Base-by-base conservation (phyloP, 257 asterid species). In the Jaltomata sinuosa region DNA sequence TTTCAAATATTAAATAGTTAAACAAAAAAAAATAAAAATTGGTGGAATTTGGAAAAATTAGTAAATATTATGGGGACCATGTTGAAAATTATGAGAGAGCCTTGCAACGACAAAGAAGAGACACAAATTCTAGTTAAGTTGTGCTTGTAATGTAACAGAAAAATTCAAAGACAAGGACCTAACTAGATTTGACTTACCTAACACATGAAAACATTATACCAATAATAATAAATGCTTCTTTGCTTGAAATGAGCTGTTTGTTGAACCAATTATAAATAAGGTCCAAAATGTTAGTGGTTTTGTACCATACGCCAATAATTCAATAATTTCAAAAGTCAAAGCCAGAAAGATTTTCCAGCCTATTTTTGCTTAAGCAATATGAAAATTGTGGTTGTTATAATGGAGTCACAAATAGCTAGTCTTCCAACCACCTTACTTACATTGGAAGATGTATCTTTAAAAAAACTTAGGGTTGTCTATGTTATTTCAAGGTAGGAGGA, bases 141-240 rank as follows among this genome's bases (percentile, higher is more conserved):
- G 84, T 62, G 83, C 57, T 32, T 62, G 40, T 84, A 36, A 62
- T 84, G 84, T 62, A 50, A 84, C 68, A 7, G 82, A 25, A 84
- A 64, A 8, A 42, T 84, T 84, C 86, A 84, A 84, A 78, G 86
- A 84, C 87, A 84, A 47, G 42, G 47, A 84, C 87, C 84, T 79
- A 84, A 84, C 68, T 27, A 65, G 15, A 21, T 8, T 84, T 64
- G 84, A 79, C 87, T 50, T 55, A 79, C 84, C 80, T 84, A 79
- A 78, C 81, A 34, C 68, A 77, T 29, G 62, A 77, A 76, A 77
- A 49, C 42, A 49, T 77, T 77, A n/a, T n/a, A 77, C 29, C 11
- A 77, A 49, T 45, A 7, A 27, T 49, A 77, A 27, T 77, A 77
- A 77, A 77, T 77, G 81, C 62, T 18, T 77, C 15, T 77, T 47